phyloP scores from a whole-genome alignment of 176 grass and related monocot genomes.

The Carex parvula region DNA sequence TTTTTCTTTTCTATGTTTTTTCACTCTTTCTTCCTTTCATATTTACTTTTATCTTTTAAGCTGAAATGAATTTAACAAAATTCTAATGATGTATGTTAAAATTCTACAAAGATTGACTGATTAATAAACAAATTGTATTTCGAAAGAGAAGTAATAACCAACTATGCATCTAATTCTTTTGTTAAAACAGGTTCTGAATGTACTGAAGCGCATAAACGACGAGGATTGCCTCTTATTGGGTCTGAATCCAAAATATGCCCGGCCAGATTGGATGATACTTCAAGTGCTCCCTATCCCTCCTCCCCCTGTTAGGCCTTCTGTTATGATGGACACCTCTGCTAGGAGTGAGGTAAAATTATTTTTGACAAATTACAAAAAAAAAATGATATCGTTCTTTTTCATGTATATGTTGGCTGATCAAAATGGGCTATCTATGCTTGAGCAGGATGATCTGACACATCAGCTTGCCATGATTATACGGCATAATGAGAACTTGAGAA shows the following conservation, averaged over 20 bases:
- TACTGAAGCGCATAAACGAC: conserved; percentile 93
- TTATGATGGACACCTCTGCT: conserved; percentile 99
- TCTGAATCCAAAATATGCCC: conserved; percentile 82
- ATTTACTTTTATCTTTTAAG: background rate
- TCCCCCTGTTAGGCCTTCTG: conserved; percentile 96
- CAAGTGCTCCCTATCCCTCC: conserved; percentile 98
- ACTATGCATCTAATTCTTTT: conserved; percentile 10
- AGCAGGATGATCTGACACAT: conserved; percentile 98
- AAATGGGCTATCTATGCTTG: conserved; percentile 10
- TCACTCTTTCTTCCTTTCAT: background rate
- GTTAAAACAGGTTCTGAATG: conserved; percentile 70
- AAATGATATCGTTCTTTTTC: background rate
- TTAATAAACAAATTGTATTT: background rate
- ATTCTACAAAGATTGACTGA: background rate
- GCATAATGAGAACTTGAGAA: conserved; percentile 93
- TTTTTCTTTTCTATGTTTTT: background rate
- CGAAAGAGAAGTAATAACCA: background rate
- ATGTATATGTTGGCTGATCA: conserved; percentile 1
- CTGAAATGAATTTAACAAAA: background rate
- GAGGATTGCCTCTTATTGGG: conserved; percentile 91
- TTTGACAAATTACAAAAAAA: background rate
- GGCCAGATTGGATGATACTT: conserved; percentile 99
- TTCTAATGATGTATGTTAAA: background rate
- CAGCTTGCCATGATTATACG: conserved; percentile 97
- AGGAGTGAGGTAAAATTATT: conserved; percentile 72